Evolutionary conservation across 345 rosid genomes (phyloP).

Genomic region (Salix purpurea): DNA sequence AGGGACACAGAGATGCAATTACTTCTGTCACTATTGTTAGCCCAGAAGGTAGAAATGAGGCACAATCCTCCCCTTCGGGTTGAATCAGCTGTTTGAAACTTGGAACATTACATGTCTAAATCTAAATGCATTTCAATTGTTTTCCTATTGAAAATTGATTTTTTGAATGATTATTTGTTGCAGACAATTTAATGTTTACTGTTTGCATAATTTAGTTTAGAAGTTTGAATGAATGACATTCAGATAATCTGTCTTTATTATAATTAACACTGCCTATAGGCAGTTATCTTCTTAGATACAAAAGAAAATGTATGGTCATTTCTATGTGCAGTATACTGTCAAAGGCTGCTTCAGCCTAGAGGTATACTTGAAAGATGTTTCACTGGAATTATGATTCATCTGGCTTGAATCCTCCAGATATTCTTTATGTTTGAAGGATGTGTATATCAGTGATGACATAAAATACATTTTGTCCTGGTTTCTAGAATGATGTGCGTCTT

Average conservation of each 20-base stretch:
- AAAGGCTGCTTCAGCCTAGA: neutral
- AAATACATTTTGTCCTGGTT: neutral
- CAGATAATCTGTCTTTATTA: neutral
- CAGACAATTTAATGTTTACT: neutral
- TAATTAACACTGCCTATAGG: neutral
- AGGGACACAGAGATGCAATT: conserved; percentile 71
- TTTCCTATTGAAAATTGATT: neutral
- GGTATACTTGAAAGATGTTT: neutral
- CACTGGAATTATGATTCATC: neutral
- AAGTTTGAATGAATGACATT: neutral
- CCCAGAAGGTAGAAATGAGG: conserved; percentile 42
- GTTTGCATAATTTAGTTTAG: neutral
- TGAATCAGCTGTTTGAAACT: neutral
- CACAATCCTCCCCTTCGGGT: neutral
- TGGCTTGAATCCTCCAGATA: neutral
- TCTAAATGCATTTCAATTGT: neutral
- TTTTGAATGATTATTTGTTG: neutral
- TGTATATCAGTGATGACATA: neutral
- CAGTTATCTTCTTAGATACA: neutral
- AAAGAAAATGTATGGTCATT: neutral
- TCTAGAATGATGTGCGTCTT: neutral
- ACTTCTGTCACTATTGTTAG: conserved; percentile 63
- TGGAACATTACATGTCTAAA: neutral
- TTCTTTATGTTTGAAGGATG: neutral
- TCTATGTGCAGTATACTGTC: neutral